These are phyloP conservation scores for Penstemon davidsonii DNA, from an alignment of 257 asterid genomes.

Conservation along the genomic window DNA sequence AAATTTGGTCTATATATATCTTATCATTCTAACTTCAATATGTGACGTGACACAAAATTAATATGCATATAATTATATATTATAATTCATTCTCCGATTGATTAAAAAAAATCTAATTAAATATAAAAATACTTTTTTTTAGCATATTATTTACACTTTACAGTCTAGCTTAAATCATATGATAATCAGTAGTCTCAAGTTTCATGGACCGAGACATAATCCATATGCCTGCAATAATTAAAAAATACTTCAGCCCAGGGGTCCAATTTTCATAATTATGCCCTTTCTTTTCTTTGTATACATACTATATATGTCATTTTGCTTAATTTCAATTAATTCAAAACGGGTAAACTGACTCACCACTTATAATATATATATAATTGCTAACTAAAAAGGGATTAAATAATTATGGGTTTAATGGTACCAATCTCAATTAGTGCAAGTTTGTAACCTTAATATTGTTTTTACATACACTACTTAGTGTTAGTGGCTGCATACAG, in stretches of 20 bases:
- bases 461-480: not conserved
- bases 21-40: no score
- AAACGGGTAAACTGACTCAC: not conserved
- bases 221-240: not conserved
- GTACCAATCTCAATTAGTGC: slow-evolving; percentile 21
- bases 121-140: no score
- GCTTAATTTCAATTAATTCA: slow-evolving; percentile 16
- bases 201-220: slow-evolving; percentile 25
- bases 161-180: not conserved
- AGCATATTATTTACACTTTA: not conserved
- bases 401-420: slow-evolving; percentile 6
- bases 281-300: slow-evolving; percentile 3
- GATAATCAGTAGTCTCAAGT: not conserved
- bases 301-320: not conserved
- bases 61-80: no score
- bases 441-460: not conserved
- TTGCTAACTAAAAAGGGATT: not conserved
- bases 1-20: no score
- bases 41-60: no score
- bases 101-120: no score
- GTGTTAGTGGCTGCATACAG: slow-evolving; percentile 11
- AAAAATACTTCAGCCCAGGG: not conserved
- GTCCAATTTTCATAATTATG: slow-evolving; percentile 33
- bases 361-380: not conserved
- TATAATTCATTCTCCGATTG: not conserved